Evolutionary conservation across 176 grass and related monocot species (phyloP).

Genomic region (Triticum timopheevii): DNA sequence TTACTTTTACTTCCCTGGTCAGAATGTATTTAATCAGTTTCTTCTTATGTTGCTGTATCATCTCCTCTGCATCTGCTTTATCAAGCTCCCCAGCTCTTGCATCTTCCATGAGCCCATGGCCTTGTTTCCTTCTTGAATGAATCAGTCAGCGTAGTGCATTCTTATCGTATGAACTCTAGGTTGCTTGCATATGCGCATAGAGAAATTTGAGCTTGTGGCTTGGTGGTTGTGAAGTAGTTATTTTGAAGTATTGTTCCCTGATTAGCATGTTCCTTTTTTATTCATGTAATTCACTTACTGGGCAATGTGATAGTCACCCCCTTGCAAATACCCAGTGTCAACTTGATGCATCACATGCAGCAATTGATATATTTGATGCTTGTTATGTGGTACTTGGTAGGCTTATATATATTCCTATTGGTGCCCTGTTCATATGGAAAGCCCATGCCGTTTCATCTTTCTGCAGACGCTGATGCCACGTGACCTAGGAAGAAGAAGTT

Average conservation of each 20-base stretch:
- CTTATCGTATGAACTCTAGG: background rate
- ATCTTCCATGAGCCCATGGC: background rate
- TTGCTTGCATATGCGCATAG: background rate
- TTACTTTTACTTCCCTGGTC: background rate
- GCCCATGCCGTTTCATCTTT: background rate
- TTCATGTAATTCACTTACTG: background rate
- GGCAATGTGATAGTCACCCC: background rate
- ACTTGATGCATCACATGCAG: background rate
- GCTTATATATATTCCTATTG: background rate
- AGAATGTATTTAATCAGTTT: background rate
- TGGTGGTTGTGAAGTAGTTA: too few species aligned
- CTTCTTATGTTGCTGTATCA: background rate
- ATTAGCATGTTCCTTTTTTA: too few species aligned
- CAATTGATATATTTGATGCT: too few species aligned
- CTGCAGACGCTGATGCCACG: background rate
- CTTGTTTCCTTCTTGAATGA: background rate
- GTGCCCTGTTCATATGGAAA: background rate
- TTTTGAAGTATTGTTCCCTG: too few species aligned
- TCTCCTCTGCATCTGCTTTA: background rate
- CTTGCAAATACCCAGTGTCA: background rate
- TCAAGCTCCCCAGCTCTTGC: too few species aligned
- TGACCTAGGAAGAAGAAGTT: too few species aligned
- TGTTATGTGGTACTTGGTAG: background rate
- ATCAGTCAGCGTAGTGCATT: background rate
- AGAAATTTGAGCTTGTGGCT: too few species aligned